Base-by-base conservation (phyloP, 2,329 filamentous ascomycete genomes). In the Diaporthe amygdali region DNA sequence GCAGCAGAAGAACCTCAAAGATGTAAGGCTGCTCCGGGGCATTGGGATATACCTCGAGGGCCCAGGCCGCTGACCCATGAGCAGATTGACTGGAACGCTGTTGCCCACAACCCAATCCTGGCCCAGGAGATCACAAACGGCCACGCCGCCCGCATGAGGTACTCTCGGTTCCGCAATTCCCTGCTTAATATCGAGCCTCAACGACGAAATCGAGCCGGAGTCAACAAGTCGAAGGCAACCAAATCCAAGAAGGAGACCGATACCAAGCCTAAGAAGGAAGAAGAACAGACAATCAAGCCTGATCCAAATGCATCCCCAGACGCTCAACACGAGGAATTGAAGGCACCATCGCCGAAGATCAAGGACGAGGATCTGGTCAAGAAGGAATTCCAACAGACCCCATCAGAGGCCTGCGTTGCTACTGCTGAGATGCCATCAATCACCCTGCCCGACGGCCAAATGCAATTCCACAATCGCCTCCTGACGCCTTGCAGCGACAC, bases 121-220 rank as follows among this genome's bases (percentile, higher is more conserved):
- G 74, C 84, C 30, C 83, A 89, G 63, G 82, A 84, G 74, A 90
- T 90, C 71, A 84, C 87, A 73, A 90, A 90, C 76, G 88, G 88
- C 54, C 88, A 90, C 78, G 88, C 88, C 37, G 88, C 88, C 39
- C 85, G 88, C 59, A 90, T 90, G 88, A 83, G 88, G 68, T 90
- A 86, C 77, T 86, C 87, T 17, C 84, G 88, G 44, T 89, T 89
- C 76, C 81, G 82, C 34, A 76, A 81, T 12, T 79, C 84, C 14
- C 83, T 90, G 76, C 77, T 84, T 10, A 85, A 85, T 32, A 78
- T 83, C 51, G 83, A 87, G 75, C 84, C 87, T 12, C 83, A 85
- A 72, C 85, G 83, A 76, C 83, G 86, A 32, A 83, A 82, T 75
- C 82, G 83, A 54, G 80, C 81, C 10, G 76, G 75, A 44, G 80